phyloP scores from a whole-genome alignment of 2,329 filamentous ascomycete genomes.

The Didymellaceae sp. region DNA sequence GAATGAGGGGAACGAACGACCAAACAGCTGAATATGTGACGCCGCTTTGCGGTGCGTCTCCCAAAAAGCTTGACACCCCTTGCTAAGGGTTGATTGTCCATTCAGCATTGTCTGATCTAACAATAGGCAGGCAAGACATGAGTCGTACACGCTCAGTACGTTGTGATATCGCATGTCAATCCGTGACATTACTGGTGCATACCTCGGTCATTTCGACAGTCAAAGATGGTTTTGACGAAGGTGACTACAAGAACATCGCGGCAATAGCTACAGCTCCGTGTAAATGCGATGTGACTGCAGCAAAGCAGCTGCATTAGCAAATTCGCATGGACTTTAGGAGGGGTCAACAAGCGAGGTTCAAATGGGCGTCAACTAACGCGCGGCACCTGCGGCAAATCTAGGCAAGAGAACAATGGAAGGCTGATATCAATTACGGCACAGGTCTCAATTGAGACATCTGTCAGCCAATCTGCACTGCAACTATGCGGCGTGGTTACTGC shows the following conservation, averaged over 20 bases:
- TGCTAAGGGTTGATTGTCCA: slow-evolving; percentile 1
- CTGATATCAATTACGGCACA: neutral
- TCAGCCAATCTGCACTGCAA: neutral
- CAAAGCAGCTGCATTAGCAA: neutral
- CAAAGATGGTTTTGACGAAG: too few relatives aligned
- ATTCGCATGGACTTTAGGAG: neutral
- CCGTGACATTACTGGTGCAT: neutral
- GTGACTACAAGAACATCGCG: neutral
- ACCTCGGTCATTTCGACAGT: neutral
- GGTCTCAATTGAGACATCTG: neutral
- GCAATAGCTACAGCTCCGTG: neutral
- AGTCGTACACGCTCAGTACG: neutral
- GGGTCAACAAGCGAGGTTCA: neutral
- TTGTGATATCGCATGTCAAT: neutral
- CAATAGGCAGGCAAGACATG: neutral
- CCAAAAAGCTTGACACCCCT: neutral
- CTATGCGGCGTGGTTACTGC: neutral
- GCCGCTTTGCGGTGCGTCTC: neutral
- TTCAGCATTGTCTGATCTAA: neutral
- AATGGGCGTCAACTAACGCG: neutral
- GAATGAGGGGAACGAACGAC: too few relatives aligned
- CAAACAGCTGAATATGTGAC: too few relatives aligned
- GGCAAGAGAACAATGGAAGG: slow-evolving; percentile 3
- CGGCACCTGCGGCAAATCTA: slow-evolving; percentile 6
- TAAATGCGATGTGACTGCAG: neutral